Percentiles rank a stretch among this genome's conserved stretches.
These are phyloP conservation scores for Sclerotinia borealis DNA, from an alignment of 2,329 filamentous ascomycete genomes.

Conservation along the genomic window DNA sequence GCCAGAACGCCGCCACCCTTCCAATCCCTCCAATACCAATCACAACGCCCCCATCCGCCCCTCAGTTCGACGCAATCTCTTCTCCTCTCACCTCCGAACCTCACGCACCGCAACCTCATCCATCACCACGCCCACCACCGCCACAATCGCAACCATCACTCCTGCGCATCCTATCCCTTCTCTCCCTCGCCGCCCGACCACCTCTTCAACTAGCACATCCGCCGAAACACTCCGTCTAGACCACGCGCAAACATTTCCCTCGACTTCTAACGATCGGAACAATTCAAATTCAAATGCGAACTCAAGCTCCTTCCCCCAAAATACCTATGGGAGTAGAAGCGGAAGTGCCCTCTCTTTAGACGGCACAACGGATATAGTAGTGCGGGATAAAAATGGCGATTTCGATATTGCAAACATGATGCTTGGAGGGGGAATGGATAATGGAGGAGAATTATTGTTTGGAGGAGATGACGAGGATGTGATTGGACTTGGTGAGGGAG, in stretches of 20 bases:
- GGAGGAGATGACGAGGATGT: conserved; percentile 43
- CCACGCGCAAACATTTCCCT: conserved; percentile 35
- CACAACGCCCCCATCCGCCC: neutral
- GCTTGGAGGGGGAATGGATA: neutral
- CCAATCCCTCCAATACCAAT: neutral
- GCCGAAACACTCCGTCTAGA: conserved; percentile 46
- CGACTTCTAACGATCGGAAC: neutral
- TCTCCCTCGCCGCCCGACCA: conserved; percentile 51
- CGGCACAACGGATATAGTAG: conserved; percentile 47
- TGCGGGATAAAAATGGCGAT: conserved; percentile 57
- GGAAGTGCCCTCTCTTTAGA: neutral
- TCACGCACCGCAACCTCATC: neutral
- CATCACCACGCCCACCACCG: conserved; percentile 16
- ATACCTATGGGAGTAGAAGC: neutral
- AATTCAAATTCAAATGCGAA: too few relatives aligned
- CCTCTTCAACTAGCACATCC: conserved; percentile 36
- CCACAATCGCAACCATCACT: conserved; percentile 38
- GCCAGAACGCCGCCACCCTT: conserved; percentile 24
- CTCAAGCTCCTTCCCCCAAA: neutral
- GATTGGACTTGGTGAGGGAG: conserved; percentile 35
- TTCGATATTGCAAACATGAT: conserved; percentile 45
- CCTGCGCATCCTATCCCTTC: conserved; percentile 49
- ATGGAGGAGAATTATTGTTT: conserved; percentile 22
- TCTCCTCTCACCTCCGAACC: conserved; percentile 10
- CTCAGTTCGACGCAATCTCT: conserved; percentile 12